Evolutionary conservation across 495 filamentous ascomycete genomes (phyloP).

Genomic region (Trichoderma asperelloides): DNA sequence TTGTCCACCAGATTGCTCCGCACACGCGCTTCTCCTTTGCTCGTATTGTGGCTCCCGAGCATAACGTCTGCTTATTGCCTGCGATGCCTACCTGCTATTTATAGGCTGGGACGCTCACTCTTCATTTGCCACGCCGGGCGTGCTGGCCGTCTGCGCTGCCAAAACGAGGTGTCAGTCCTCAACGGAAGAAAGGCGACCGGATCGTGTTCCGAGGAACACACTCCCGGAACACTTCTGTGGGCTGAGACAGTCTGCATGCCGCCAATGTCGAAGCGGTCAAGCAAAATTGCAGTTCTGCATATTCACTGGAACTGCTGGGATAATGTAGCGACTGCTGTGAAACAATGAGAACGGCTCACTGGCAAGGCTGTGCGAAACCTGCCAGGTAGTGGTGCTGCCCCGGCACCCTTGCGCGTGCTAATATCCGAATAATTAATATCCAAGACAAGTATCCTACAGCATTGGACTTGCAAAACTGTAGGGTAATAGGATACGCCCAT

Average conservation of each 20-base stretch:
- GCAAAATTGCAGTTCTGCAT: neutral
- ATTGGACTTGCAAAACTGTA: neutral
- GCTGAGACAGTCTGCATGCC: neutral
- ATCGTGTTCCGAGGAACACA: neutral
- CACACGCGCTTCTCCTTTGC: neutral
- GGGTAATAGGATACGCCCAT: neutral
- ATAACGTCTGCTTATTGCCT: neutral
- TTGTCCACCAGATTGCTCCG: neutral
- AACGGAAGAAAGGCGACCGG: too few relatives aligned
- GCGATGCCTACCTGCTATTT: neutral
- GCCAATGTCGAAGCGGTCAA: neutral
- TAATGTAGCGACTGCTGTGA: neutral
- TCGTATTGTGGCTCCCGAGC: neutral
- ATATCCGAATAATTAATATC: neutral
- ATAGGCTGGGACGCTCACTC: conserved; percentile 1
- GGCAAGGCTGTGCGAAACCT: neutral
- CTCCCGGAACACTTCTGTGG: neutral
- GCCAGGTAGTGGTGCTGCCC: neutral
- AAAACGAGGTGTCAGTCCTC: neutral
- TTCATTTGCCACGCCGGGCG: neutral
- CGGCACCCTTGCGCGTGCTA: neutral
- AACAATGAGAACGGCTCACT: neutral
- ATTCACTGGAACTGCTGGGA: too few relatives aligned
- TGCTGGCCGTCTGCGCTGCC: neutral
- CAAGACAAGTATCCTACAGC: neutral